Conservation (phyloP, 805 yeast genomes). For the Cyberlindnera maritima region DNA sequence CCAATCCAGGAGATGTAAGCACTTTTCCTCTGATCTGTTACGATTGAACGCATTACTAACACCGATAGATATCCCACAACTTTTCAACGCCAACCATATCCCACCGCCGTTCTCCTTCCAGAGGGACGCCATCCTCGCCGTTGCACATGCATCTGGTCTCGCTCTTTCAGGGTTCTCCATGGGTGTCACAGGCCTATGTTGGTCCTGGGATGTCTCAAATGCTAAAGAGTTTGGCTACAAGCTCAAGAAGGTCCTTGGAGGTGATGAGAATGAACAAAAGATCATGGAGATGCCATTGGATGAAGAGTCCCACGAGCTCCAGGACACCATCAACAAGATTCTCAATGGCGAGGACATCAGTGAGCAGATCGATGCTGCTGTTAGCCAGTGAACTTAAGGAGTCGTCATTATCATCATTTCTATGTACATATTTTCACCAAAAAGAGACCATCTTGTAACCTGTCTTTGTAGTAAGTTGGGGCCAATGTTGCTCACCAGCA, state of each 20-base stretch:
- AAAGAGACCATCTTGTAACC: no score
- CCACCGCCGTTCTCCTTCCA: conserved; percentile 83
- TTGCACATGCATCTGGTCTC: conserved; percentile 73
- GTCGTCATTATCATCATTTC: not conserved
- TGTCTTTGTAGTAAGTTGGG: no score
- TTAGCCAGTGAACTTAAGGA: conserved; percentile 1
- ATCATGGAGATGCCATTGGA: conserved; percentile 47
- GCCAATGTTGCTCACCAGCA: no score
- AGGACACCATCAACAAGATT: conserved; percentile 50
- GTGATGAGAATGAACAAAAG: conserved; percentile 53
- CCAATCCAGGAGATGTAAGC: conserved; percentile 49
- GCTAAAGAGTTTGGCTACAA: conserved; percentile 69
- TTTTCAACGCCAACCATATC: conserved; percentile 80
- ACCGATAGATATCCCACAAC: conserved; percentile 53
- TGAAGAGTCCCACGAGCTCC: conserved; percentile 56
- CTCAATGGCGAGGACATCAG: conserved; percentile 39
- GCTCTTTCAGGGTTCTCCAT: conserved; percentile 72
- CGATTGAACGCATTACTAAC: not conserved
- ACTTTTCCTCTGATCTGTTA: not conserved
- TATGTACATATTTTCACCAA: not conserved
- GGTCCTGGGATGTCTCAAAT: conserved; percentile 73
- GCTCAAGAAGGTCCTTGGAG: conserved; percentile 66
- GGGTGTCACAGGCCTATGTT: conserved; percentile 70
- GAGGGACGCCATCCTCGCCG: conserved; percentile 82
- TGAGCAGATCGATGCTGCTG: conserved; percentile 12